phyloP scores from a whole-genome alignment of 805 yeast genomes.

The Metschnikowia peoriensis region DNA sequence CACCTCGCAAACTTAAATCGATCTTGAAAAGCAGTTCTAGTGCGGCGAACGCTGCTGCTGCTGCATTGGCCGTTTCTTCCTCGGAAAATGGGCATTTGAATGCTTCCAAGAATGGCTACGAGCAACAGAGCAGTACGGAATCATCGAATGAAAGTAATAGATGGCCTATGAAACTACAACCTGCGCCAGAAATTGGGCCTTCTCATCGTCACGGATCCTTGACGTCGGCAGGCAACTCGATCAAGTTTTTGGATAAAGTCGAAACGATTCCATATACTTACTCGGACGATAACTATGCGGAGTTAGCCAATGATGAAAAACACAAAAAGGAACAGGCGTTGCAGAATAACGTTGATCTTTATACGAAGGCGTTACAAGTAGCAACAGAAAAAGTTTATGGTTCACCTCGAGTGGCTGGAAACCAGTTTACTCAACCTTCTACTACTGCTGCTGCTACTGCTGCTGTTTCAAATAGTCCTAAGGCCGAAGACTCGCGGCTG shows the following conservation, averaged over 20 bases:
- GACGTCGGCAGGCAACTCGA: conserved; percentile 32
- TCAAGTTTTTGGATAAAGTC: conserved; percentile 36
- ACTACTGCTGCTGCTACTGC: background rate
- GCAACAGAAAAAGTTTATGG: conserved; percentile 61
- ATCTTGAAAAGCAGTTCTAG: conserved; percentile 29
- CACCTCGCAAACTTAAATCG: conserved; percentile 32
- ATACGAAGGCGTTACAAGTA: conserved; percentile 51
- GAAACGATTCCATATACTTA: conserved; percentile 33
- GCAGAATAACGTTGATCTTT: conserved; percentile 50
- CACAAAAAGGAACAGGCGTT: conserved; percentile 13
- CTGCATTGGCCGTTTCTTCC: conserved; percentile 2
- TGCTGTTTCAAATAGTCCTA: background rate
- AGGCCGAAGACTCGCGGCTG: background rate
- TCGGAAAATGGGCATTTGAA: background rate
- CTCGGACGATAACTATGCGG: conserved; percentile 6
- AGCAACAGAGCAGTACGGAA: background rate
- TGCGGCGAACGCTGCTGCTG: conserved; percentile 8
- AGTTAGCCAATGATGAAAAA: conserved; percentile 7
- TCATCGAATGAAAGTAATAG: background rate
- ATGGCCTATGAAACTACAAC: conserved; percentile 3
- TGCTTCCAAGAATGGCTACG: too few relatives aligned
- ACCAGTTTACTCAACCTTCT: background rate
- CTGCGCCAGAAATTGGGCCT: conserved; percentile 7
- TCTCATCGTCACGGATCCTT: conserved; percentile 6
- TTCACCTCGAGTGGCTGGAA: background rate